phyloP scores from a whole-genome alignment of 2,329 filamentous ascomycete genomes.

The Pseudogymnoascus sp. region DNA sequence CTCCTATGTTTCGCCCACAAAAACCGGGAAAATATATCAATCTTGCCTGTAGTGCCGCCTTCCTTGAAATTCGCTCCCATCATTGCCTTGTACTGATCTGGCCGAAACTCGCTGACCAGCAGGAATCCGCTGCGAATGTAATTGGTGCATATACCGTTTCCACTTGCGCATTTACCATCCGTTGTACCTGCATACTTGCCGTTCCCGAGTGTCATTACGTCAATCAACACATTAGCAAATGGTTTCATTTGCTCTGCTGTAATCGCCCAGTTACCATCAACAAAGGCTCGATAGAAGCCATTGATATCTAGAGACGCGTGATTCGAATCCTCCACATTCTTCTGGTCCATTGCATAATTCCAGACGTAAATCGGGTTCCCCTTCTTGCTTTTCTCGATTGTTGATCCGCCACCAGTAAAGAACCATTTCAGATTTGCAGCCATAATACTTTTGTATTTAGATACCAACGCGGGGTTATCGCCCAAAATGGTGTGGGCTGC shows the following conservation, averaged over 20 bases:
- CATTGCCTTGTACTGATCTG: background rate
- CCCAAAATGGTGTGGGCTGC: constrained; percentile 16
- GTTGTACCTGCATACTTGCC: background rate
- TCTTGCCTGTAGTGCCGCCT: background rate
- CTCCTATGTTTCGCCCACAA: background rate
- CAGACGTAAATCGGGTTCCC: constrained; percentile 18
- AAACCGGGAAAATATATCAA: background rate
- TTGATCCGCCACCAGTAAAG: background rate
- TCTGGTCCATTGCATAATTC: constrained; percentile 16
- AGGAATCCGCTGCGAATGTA: background rate
- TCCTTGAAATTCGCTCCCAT: background rate
- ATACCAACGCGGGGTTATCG: constrained; percentile 15
- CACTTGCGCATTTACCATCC: background rate
- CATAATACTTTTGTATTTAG: background rate
- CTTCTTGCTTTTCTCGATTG: constrained; percentile 4
- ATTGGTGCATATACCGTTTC: background rate
- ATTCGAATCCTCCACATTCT: constrained; percentile 17
- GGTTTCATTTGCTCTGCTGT: constrained; percentile 17
- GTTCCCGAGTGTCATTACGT: constrained; percentile 19
- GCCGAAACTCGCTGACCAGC: background rate
- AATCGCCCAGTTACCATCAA: constrained; percentile 16
- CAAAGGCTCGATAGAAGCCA: constrained; percentile 17
- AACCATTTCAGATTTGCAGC: background rate
- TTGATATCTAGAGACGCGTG: constrained; percentile 18
- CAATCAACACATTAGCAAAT: constrained; percentile 20